Conservation (phyloP, 1,284 basidiomycete genomes). For the Apiotrichum laibachii region DNA sequence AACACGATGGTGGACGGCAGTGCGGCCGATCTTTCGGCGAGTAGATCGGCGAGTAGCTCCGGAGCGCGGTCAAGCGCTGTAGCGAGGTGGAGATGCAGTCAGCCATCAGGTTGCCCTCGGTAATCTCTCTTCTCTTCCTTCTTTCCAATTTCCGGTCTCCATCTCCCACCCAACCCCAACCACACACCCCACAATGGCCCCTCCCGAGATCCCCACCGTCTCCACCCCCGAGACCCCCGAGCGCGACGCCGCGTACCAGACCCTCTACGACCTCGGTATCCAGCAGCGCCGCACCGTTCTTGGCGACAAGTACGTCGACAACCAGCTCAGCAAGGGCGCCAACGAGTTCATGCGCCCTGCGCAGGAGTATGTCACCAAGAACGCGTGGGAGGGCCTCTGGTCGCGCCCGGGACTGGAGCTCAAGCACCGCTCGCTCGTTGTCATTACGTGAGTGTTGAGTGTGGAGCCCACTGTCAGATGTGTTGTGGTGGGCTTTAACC, state of each 20-base stretch:
- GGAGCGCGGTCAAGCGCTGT: no score
- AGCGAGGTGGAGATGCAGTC: no score
- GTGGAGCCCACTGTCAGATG: neutral
- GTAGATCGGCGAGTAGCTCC: no score
- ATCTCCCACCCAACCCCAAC: neutral
- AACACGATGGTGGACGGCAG: no score
- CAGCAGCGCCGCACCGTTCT: slow-evolving; percentile 24
- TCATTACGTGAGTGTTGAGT: slow-evolving; percentile 20
- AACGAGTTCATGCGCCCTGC: slow-evolving; percentile 26
- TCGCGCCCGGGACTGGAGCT: slow-evolving; percentile 22
- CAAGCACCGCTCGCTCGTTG: slow-evolving; percentile 25
- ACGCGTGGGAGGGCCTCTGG: slow-evolving; percentile 24
- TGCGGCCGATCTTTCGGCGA: no score
- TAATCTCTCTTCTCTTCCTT: neutral
- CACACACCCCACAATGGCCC: neutral
- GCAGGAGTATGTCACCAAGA: slow-evolving; percentile 24
- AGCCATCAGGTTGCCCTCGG: no score
- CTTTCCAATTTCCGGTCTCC: neutral
- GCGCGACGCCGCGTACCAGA: slow-evolving; percentile 16
- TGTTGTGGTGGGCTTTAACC: no score
- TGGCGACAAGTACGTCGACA: slow-evolving; percentile 25
- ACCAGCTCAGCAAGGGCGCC: slow-evolving; percentile 17
- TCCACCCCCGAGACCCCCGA: neutral
- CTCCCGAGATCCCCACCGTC: slow-evolving; percentile 3
- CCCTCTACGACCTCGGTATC: slow-evolving; percentile 20